Percentiles rank a stretch among this genome's conserved stretches.
phyloP scores from a whole-genome alignment of 805 yeast genomes.

The Yamadazyma laniorum region DNA sequence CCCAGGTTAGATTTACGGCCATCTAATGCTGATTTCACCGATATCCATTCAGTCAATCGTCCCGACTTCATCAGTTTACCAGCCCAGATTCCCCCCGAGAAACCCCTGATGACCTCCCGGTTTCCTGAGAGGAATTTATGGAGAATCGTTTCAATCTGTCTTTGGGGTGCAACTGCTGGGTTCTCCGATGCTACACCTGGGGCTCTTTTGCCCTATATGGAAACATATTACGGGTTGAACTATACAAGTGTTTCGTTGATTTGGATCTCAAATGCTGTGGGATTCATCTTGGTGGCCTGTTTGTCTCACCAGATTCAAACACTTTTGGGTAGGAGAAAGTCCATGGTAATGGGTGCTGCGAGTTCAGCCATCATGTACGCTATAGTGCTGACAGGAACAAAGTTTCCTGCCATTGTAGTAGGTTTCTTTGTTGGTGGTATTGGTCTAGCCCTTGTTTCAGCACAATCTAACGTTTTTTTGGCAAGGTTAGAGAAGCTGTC shows the following conservation, averaged over 20 bases:
- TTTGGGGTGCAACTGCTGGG: constrained; percentile 45
- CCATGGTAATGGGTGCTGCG: constrained; percentile 37
- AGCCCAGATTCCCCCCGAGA: constrained; percentile 3
- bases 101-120: constrained; percentile 32
- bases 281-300: constrained; percentile 51
- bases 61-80: background rate
- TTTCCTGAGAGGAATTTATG: constrained; percentile 45
- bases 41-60: constrained; percentile 1
- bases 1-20: constrained; percentile 10
- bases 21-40: constrained; percentile 13
- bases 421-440: constrained; percentile 59
- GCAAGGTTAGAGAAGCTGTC: constrained; percentile 53
- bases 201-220: constrained; percentile 56
- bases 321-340: constrained; percentile 39
- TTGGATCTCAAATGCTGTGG: constrained; percentile 59
- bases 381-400: constrained; percentile 47
- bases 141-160: constrained; percentile 40
- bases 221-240: constrained; percentile 43
- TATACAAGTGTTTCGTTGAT: constrained; percentile 56
- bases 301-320: constrained; percentile 44
- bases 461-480: constrained; percentile 53
- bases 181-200: constrained; percentile 59
- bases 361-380: constrained; percentile 42
- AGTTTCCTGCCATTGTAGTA: constrained; percentile 46
- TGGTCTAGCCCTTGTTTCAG: constrained; percentile 49